Conservation (phyloP, 1,284 basidiomycete genomes). For the Ceratorhiza oryzae-sativae region DNA sequence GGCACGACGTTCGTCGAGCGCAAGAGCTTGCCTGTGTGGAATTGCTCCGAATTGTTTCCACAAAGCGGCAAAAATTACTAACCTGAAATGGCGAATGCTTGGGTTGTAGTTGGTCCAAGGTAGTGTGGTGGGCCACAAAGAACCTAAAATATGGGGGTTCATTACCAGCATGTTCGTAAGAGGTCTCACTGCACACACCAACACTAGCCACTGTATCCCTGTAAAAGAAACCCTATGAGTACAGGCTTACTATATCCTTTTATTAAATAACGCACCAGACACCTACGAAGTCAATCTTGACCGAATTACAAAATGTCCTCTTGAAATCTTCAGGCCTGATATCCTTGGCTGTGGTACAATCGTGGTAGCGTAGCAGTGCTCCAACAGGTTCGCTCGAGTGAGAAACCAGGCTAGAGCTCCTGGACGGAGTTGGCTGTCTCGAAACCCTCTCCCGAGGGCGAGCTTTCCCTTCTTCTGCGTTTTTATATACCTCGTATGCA, state of each 20-base stretch:
- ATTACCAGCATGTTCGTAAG: neutral
- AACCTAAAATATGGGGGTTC: neutral
- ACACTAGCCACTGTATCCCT: slow-evolving; percentile 41
- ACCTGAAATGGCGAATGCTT: slow-evolving; percentile 33
- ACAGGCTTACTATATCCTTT: neutral
- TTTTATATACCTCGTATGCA: slow-evolving; percentile 41
- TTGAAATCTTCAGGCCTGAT: slow-evolving; percentile 38
- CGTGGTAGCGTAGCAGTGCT: neutral
- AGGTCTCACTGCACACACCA: no score
- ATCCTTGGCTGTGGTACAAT: neutral
- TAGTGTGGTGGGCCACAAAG: slow-evolving; percentile 1
- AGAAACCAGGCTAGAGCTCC: neutral
- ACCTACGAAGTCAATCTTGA: slow-evolving; percentile 40
- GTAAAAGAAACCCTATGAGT: neutral
- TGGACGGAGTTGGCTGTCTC: neutral
- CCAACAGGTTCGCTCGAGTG: neutral
- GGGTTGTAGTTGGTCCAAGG: slow-evolving; percentile 38
- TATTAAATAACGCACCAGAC: slow-evolving; percentile 39
- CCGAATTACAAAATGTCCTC: slow-evolving; percentile 33
- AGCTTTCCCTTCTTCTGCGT: neutral
- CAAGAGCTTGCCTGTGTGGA: slow-evolving; percentile 45
- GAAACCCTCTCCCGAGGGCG: neutral
- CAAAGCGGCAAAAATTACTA: neutral
- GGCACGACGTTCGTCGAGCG: slow-evolving; percentile 47
- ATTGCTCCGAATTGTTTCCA: neutral